These are phyloP conservation scores for Aureobasidium sp. DNA, from an alignment of 2,329 filamentous ascomycete genomes.

Conservation along the genomic window DNA sequence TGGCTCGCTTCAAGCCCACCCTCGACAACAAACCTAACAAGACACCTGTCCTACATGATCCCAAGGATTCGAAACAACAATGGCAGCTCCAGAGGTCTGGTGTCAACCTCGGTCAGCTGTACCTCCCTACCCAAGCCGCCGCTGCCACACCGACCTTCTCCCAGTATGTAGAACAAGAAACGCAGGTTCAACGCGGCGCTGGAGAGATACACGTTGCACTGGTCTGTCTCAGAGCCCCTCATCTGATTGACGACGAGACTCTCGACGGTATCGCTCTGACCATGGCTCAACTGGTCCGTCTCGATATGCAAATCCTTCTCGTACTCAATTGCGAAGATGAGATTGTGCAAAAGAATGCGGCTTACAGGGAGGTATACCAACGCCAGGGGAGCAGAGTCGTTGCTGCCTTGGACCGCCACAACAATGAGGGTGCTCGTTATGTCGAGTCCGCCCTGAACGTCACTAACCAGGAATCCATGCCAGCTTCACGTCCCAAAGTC, in stretches of 20 bases:
- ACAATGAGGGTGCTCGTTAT: slow-evolving; percentile 58
- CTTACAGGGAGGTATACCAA: slow-evolving; percentile 19
- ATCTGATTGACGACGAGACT: slow-evolving; percentile 59
- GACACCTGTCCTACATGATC: slow-evolving; percentile 18
- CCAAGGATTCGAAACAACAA: slow-evolving; percentile 20
- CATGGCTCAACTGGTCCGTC: slow-evolving; percentile 68
- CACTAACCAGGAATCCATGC: slow-evolving; percentile 21
- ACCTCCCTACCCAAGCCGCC: slow-evolving; percentile 49
- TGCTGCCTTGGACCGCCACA: slow-evolving; percentile 63
- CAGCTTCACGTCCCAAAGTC: slow-evolving; percentile 26
- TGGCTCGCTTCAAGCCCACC: slow-evolving; percentile 67
- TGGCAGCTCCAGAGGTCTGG: slow-evolving; percentile 35
- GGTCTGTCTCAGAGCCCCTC: slow-evolving; percentile 71
- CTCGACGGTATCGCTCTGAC: slow-evolving; percentile 74
- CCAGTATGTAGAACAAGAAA: slow-evolving; percentile 31
- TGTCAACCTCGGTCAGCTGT: slow-evolving; percentile 54
- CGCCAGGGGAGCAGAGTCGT: slow-evolving; percentile 66
- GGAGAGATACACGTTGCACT: slow-evolving; percentile 63
- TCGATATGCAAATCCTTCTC: slow-evolving; percentile 75
- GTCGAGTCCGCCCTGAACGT: slow-evolving; percentile 49
- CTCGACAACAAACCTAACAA: slow-evolving; percentile 25
- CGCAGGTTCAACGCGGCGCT: slow-evolving; percentile 15
- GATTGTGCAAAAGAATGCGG: not conserved
- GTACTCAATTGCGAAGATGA: slow-evolving; percentile 62
- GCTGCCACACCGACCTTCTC: slow-evolving; percentile 52